Base-by-base conservation (phyloP, 1,139 yeast species). In the Lodderomyces beijingensis region DNA sequence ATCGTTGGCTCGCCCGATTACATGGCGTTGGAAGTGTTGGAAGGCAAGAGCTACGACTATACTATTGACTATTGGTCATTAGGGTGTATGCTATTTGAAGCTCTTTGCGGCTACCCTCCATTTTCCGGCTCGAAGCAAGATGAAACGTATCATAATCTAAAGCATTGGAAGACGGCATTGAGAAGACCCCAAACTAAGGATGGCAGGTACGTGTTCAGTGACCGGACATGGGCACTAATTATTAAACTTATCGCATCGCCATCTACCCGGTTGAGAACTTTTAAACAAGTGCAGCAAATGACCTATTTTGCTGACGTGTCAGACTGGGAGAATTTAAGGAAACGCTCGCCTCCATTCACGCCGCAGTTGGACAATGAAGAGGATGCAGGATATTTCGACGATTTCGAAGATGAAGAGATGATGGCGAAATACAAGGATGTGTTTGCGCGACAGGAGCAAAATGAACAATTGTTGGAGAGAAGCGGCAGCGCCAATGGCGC, bases 51-150 rank as follows among this genome's bases (percentile, higher is more conserved):
- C 40, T 93, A 93, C 56, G 96, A 93, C 54, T 89, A 82, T 54
- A 89, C 98, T 13, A 94, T 93, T 41, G 99, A 93, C 64, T 93
- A 93, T 58, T 93, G 99, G 99, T 89, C 97, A 0, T 70, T 93
- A 35, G 99, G 98, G 2, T 93, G 98, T 57, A 88, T 93, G 37
- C 59, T 89, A 35, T 93, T 91, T 62, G 99, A 93, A 57, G 82
- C 91, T 50, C 59, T 88, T 33, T 85, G 85, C 54, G 98, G 98
- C 0, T 93, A 86, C 57, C 95, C 99, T 2, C 99, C 99, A 29
- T 93, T 93, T 53, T 82, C 95, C 29, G 99, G 98, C 1, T 77
- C 89, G 25, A 78, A 86, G 31, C 86, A 91, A 32, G 95, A 91
- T 50, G 98, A 93, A 57, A 91, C 98, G 0, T 93, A 93, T 59